These are phyloP conservation scores for Penicillium freii DNA, from an alignment of 2,329 filamentous ascomycete species.

Conservation along the genomic window DNA sequence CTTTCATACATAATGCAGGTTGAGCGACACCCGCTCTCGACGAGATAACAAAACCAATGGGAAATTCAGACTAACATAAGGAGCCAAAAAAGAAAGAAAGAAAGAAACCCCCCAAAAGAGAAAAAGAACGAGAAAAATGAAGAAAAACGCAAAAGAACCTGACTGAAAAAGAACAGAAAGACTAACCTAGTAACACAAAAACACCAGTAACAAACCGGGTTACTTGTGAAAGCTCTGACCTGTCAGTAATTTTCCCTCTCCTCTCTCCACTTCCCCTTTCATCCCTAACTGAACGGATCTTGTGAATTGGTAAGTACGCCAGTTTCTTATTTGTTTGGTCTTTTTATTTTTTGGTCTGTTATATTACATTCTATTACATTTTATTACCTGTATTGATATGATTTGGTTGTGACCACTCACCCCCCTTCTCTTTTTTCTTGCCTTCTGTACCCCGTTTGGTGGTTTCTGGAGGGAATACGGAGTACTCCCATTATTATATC, in stretches of 20 bases:
- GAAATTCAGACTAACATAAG: neutral
- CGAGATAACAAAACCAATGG: slow-evolving; percentile 12
- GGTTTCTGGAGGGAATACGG: slow-evolving; percentile 1
- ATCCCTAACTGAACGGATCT: slow-evolving; percentile 23
- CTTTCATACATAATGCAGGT: slow-evolving; percentile 1
- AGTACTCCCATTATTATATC: slow-evolving; percentile 6
- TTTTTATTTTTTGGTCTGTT: neutral
- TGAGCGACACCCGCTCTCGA: slow-evolving; percentile 9
- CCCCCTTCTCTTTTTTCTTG: neutral
- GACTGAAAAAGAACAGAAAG: neutral
- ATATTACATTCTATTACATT: slow-evolving; percentile 3
- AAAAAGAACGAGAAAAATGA: neutral
- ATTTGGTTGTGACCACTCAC: slow-evolving; percentile 21
- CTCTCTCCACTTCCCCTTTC: slow-evolving; percentile 26
- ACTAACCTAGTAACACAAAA: slow-evolving; percentile 1
- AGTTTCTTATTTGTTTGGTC: slow-evolving; percentile 12
- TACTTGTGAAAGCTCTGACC: slow-evolving; percentile 4
- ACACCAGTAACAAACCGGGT: neutral
- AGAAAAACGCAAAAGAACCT: neutral
- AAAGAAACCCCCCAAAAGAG: neutral
- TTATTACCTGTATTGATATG: slow-evolving; percentile 1
- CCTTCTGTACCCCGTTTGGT: slow-evolving; percentile 2
- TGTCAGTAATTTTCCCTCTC: slow-evolving; percentile 22
- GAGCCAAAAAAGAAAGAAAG: neutral
- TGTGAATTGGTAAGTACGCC: slow-evolving; percentile 20